Percentiles rank a stretch among this genome's conserved stretches.
Conservation (phyloP, 208 protist species). For the Angomonas desouzai region DNA sequence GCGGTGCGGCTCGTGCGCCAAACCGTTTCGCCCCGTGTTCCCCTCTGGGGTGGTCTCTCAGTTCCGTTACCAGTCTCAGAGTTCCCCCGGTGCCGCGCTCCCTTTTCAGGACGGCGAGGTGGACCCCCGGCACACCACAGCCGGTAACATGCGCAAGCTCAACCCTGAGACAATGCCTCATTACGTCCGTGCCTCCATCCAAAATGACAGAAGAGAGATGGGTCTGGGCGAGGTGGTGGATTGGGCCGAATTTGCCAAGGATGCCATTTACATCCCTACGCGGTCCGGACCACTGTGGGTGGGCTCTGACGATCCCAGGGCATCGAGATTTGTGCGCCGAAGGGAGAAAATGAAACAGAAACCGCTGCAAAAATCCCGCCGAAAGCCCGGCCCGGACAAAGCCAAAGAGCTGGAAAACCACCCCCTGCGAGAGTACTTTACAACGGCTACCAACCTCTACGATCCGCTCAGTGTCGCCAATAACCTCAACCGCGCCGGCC, state of each 20-base stretch:
- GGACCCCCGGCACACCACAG: constrained; percentile 65
- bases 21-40: neutral
- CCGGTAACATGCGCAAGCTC: constrained; percentile 64
- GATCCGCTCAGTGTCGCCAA: constrained; percentile 82
- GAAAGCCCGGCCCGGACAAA: constrained; percentile 65
- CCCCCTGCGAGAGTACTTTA: constrained; percentile 84
- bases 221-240: constrained; percentile 76
- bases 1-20: neutral
- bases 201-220: constrained; percentile 86
- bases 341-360: constrained; percentile 81
- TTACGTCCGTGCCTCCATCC: constrained; percentile 86
- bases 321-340: constrained; percentile 64
- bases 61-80: constrained; percentile 65
- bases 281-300: constrained; percentile 82
- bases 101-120: constrained; percentile 73
- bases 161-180: constrained; percentile 85
- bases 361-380: constrained; percentile 72
- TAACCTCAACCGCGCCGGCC: constrained; percentile 66
- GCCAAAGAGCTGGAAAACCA: constrained; percentile 79
- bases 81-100: constrained; percentile 27
- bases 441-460: constrained; percentile 69
- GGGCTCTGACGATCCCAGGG: constrained; percentile 80
- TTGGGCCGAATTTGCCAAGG: constrained; percentile 88
- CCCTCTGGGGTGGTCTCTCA: constrained; percentile 9
- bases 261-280: constrained; percentile 83